phyloP scores from a whole-genome alignment of 345 rosid genomes.

The Leavenworthia alabamica region DNA sequence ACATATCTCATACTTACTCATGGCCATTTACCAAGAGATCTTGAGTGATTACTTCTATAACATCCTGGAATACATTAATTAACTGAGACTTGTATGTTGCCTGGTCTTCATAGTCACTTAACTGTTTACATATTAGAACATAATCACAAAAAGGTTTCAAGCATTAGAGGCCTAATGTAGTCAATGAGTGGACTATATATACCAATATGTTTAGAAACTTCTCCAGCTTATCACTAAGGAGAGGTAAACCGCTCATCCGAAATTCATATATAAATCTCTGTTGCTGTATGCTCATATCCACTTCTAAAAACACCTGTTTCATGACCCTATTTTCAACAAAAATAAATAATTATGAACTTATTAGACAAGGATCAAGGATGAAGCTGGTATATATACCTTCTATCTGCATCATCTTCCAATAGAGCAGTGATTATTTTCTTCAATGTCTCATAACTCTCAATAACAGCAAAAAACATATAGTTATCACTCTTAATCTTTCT shows the following conservation, averaged over 20 bases:
- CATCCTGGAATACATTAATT: conserved; percentile 80
- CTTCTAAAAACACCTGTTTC: conserved; percentile 40
- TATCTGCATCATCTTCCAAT: conserved; percentile 60
- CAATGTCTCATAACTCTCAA: conserved; percentile 76
- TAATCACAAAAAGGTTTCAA: conserved; percentile 8
- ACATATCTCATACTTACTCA: conserved; percentile 50
- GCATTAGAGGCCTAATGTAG: conserved; percentile 8
- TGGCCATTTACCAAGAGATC: conserved; percentile 66
- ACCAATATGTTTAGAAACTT: conserved; percentile 75
- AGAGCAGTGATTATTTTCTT: conserved; percentile 45
- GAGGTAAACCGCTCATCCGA: conserved; percentile 63
- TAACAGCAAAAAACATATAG: conserved; percentile 67
- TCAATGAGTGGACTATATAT: conserved; percentile 15
- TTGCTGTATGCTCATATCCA: conserved; percentile 41
- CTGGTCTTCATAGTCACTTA: conserved; percentile 34
- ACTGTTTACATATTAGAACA: conserved; percentile 39
- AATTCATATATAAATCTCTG: conserved; percentile 48
- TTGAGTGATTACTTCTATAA: conserved; percentile 69
- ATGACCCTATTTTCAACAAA: conserved; percentile 48
- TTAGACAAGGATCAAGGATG: neutral
- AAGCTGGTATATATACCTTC: conserved; percentile 46
- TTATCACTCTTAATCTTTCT: conserved; percentile 60
- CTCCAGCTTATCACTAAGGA: conserved; percentile 65
- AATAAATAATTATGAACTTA: neutral
- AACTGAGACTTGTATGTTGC: conserved; percentile 56